Evolutionary conservation across 768 basidiomycete genomes (phyloP), one percentile per base, ranked within the genome.

Genomic region (Calocera viscosa): DNA sequence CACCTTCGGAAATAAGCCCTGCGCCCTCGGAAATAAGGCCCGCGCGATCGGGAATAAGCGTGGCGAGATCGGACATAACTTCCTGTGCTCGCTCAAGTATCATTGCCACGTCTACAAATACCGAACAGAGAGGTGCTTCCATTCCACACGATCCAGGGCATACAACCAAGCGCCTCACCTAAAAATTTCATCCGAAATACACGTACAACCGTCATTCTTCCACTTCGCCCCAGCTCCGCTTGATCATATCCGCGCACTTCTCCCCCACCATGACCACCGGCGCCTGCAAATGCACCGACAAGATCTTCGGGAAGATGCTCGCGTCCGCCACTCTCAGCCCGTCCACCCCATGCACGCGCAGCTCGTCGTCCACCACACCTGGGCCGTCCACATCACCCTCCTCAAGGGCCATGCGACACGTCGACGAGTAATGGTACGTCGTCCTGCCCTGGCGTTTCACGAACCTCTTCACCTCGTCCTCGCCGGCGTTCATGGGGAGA

Each of bases 391-490:
- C 65, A 10, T 66, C 41, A 26, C 67, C 71, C 34, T 72, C 74
- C n/a, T 75, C 71, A 66, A 69, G 63, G 49, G 72, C 77, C 77
- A 79, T 78, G n/a, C 78, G 68, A 71, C 78, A 79, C 47, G 77
- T 76, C 33, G 73, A 76, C 5, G 75, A 67, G 49, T 77, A 79
- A 66, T 80, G 77, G 68, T 73, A 77, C 63, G 75, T 75, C 14
- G 76, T 74, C 53, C 72, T 67, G 14, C 67, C 63, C 22, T 69
- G 64, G 49, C 69, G 43, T 17, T 68, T 63, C 26, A 74, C 73
- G 68, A 75, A 77, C 8, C 65, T 68, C 53, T 79, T 78, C 32
- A 79, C 49, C 40, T 72, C 76, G 33, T 39, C 71, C 60, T 77
- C 76, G 28, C 64, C 65, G 63, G 75, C 74, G 66, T 71, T 69